Evolutionary conservation across 805 yeast species (phyloP), one percentile per base, ranked within the genome.

Genomic region (Monosporozyma yasuniensis): DNA sequence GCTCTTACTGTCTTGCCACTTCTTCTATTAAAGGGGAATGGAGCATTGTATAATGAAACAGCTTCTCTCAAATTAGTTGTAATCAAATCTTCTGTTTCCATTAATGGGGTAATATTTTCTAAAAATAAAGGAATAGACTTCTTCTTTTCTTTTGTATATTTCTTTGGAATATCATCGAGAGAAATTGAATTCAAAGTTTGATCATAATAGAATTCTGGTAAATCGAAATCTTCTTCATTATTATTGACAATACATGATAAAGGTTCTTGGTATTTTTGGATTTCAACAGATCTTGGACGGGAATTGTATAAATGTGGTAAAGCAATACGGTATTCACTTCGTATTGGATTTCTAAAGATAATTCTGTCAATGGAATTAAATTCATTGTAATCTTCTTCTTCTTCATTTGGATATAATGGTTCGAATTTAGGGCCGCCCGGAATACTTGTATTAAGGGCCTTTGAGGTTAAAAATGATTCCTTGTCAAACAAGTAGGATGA

Each of bases 371-470:
- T 76, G 8, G 96, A 79, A 59, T 90, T 90, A 69, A 93, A 90
- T 64, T 91, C 98, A 49, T 86, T 87, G 65, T 77, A 85, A 62
- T 90, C 97, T 52, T 84, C 91, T 22, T 77, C 78, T 56, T 81
- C 81, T 37, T 73, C 70, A 47, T 83, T 86, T 52, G 82, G 80
- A 67, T 74, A 80, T 14, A 90, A 67, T 0, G 96, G 96, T 68
- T 90, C 98, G 66, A 89, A 93, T 62, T 84, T 87, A 11, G 99
- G 98, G 0, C 99, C 99, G 11, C 96, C 96, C 0, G 97, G 96
- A 32, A 93, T 73, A 1, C 95, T 84, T 43, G 83, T 75, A 60
- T 90, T 88, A 47, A 93, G 73, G 8, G 95, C 91, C 61, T 93
- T 93, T 0, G 98, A 95, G 0, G 96, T 90, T 64, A 84, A 79